These are phyloP conservation scores for Trypanosoma vivax DNA, from an alignment of 208 protist species.

Conservation along the genomic window DNA sequence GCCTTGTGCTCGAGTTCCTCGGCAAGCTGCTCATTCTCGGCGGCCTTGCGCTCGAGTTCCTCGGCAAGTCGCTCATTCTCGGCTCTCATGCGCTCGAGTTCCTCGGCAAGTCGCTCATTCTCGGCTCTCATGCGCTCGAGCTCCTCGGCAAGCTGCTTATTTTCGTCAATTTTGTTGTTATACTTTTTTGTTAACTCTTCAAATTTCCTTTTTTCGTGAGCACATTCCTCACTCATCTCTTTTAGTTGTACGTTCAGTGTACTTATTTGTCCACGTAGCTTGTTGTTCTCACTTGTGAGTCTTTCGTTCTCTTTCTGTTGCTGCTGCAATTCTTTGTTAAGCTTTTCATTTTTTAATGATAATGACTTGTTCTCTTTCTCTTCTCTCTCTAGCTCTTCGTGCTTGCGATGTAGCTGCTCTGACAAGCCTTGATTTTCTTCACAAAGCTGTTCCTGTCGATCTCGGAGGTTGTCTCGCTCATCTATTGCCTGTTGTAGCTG, in stretches of 20 bases:
- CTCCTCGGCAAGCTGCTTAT: conserved; percentile 13
- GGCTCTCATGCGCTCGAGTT: conserved; percentile 11
- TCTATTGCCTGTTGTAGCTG: conserved; percentile 18
- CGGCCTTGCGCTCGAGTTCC: conserved; percentile 1
- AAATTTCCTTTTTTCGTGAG: no score
- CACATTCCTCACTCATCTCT: no score
- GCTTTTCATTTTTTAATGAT: conserved; percentile 5
- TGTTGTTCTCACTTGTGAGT: conserved; percentile 13
- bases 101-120: conserved; percentile 19
- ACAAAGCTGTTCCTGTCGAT: not conserved
- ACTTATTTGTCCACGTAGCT: no score
- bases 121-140: conserved; percentile 16
- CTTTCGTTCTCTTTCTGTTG: conserved; percentile 23
- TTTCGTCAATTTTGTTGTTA: conserved; percentile 11
- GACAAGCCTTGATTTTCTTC: conserved; percentile 9
- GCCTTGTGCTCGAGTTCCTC: conserved; percentile 21
- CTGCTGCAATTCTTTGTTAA: conserved; percentile 14
- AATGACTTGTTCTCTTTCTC: conserved; percentile 2
- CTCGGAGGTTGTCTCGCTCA: conserved; percentile 7
- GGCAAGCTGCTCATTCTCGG: conserved; percentile 23
- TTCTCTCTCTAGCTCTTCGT: not conserved
- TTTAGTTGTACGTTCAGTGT: no score
- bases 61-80: conserved; percentile 25
- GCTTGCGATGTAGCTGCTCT: conserved; percentile 9
- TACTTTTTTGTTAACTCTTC: conserved; percentile 14